phyloP scores from a whole-genome alignment of 805 yeast genomes.

The Nakazawaea siamensis region DNA sequence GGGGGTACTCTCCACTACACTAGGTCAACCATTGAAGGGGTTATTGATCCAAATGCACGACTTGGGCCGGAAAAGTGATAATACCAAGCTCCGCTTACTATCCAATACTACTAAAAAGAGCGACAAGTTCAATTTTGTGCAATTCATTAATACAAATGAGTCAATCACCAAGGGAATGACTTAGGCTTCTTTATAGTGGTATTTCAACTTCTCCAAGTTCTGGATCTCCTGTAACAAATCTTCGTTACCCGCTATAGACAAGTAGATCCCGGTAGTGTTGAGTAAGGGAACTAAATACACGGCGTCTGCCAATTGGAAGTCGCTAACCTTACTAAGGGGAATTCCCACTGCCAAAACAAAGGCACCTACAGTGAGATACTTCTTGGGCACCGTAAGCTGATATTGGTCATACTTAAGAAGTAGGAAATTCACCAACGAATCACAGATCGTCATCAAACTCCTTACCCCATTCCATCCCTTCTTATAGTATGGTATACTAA shows the following conservation, averaged over 20 bases:
- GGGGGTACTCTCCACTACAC: no score
- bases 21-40: no score
- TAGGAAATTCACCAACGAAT: conserved; percentile 11
- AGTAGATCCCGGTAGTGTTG: conserved; percentile 13
- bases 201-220: conserved; percentile 17
- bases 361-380: not conserved
- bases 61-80: no score
- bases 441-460: conserved; percentile 19
- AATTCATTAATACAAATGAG: conserved; percentile 2
- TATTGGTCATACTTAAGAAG: conserved; percentile 8
- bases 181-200: conserved; percentile 24
- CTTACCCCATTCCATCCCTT: conserved; percentile 14
- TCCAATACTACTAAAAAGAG: no score
- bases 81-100: no score
- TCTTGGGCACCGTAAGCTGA: conserved; percentile 1
- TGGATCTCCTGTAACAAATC: conserved; percentile 14
- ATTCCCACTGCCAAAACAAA: not conserved
- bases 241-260: conserved; percentile 14
- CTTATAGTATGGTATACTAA: conserved; percentile 21
- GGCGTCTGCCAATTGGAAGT: conserved; percentile 13
- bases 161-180: not conserved
- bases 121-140: no score
- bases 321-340: no score
- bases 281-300: conserved; percentile 20
- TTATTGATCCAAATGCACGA: no score